Evolutionary conservation across 2,329 filamentous ascomycete genomes (phyloP).

Genomic region (Akanthomyces dipterigenus): DNA sequence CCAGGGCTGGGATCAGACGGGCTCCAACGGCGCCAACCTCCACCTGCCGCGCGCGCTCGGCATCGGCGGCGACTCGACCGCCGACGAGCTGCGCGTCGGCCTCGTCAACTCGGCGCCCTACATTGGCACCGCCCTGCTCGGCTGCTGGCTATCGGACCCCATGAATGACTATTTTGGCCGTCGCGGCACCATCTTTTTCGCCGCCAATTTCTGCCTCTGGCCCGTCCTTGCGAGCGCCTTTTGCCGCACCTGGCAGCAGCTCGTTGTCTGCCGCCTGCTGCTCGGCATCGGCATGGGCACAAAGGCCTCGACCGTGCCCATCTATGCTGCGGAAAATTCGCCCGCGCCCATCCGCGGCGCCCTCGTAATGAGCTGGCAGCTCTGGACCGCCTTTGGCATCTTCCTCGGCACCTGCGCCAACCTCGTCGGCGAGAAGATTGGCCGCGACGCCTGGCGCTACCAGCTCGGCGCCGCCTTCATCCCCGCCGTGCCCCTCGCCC

Average conservation of each 20-base stretch:
- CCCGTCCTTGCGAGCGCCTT: constrained; percentile 66
- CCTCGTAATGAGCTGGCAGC: constrained; percentile 76
- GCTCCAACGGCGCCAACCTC: constrained; percentile 56
- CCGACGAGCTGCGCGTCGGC: constrained; percentile 50
- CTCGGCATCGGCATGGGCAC: constrained; percentile 73
- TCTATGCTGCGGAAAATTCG: constrained; percentile 69
- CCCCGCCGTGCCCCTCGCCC: constrained; percentile 46
- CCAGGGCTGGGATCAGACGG: constrained; percentile 63
- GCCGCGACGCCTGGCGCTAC: constrained; percentile 47
- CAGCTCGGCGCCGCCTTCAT: constrained; percentile 61
- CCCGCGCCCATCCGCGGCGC: constrained; percentile 65
- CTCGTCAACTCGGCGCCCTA: constrained; percentile 56
- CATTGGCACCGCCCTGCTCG: constrained; percentile 41
- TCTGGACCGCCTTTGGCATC: constrained; percentile 59
- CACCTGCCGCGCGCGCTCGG: constrained; percentile 50
- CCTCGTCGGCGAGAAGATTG: constrained; percentile 36
- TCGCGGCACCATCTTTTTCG: constrained; percentile 58
- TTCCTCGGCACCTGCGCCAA: constrained; percentile 56
- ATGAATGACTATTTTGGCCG: constrained; percentile 42
- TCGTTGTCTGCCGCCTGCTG: constrained; percentile 63
- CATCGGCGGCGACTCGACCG: constrained; percentile 28
- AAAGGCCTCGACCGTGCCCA: constrained; percentile 65
- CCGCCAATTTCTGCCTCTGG: constrained; percentile 65
- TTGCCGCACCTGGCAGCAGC: constrained; percentile 63
- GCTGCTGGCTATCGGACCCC: constrained; percentile 63